phyloP scores from a whole-genome alignment of 2,329 filamentous ascomycete genomes.

The Thelonectria rubi region DNA sequence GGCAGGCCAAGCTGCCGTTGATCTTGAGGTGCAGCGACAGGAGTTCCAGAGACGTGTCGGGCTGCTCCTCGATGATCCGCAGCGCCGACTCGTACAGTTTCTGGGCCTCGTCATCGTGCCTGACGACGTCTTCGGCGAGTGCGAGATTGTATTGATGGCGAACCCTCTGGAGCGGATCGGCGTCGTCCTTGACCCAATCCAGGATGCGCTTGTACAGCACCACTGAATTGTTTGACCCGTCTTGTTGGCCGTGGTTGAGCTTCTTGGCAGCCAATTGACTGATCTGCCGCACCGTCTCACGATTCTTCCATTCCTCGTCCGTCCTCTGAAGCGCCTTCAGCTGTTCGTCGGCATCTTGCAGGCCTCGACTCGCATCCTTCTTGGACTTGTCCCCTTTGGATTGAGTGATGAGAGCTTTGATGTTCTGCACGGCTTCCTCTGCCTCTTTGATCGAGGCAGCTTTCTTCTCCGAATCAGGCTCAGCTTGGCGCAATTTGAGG shows the following conservation, averaged over 20 bases:
- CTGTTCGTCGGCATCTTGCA: not conserved
- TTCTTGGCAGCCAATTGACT: slow-evolving; percentile 9
- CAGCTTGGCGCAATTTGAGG: not conserved
- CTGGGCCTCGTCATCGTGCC: slow-evolving; percentile 9
- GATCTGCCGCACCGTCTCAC: not conserved
- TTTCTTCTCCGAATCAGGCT: not conserved
- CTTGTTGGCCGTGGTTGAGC: not conserved
- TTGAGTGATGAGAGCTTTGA: not conserved
- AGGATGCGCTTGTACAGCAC: slow-evolving; percentile 11
- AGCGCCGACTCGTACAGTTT: slow-evolving; percentile 2
- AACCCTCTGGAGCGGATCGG: not conserved
- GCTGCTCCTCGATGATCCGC: not conserved
- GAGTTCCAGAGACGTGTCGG: not conserved
- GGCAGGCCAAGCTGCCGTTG: not conserved
- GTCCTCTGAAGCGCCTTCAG: not conserved
- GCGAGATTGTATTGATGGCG: slow-evolving; percentile 13
- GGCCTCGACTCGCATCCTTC: no score
- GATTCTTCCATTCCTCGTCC: slow-evolving; percentile 1
- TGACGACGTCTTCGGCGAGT: slow-evolving; percentile 4
- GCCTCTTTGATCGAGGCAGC: not conserved
- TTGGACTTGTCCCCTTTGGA: no score
- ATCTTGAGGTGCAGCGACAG: slow-evolving; percentile 12
- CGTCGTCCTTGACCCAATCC: not conserved
- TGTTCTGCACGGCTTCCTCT: not conserved
- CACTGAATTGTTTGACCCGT: not conserved